Percentiles rank a stretch among this genome's conserved stretches.
Evolutionary conservation across 257 asterid species (phyloP).

Genomic region (Marsdenia floribunda): DNA sequence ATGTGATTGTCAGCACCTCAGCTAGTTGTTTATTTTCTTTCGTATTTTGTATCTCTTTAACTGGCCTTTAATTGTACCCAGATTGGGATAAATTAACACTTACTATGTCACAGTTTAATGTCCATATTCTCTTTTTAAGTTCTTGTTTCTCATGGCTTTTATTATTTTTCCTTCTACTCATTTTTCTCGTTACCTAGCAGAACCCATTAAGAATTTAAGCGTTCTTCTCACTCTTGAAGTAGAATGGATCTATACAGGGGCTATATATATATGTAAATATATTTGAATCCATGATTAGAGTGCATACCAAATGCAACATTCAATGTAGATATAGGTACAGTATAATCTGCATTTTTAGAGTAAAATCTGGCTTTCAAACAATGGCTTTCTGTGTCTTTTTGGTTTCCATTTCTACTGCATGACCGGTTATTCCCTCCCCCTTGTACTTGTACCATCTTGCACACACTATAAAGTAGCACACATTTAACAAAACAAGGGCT

Average conservation of each 20-base stretch:
- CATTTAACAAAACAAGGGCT: slow-evolving; percentile 38
- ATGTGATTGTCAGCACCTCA: slow-evolving; percentile 14
- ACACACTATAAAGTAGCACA: slow-evolving; percentile 45
- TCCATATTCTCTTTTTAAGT: slow-evolving; percentile 7
- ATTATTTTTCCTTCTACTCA: background rate
- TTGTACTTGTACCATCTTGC: slow-evolving; percentile 72
- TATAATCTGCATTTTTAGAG: background rate
- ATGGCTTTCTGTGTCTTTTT: slow-evolving; percentile 29
- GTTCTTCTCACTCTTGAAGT: too few species aligned
- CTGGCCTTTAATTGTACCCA: slow-evolving; percentile 8
- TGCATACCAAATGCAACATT: background rate
- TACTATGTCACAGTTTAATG: slow-evolving; percentile 14
- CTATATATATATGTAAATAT: too few species aligned
- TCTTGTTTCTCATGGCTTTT: slow-evolving; percentile 7
- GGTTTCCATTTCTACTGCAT: slow-evolving; percentile 35
- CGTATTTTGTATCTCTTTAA: slow-evolving; percentile 6
- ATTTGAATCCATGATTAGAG: too few species aligned
- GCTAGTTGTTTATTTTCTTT: slow-evolving; percentile 7
- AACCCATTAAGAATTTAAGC: too few species aligned
- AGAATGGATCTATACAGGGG: too few species aligned
- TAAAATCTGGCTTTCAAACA: slow-evolving; percentile 19
- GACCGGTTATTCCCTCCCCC: slow-evolving; percentile 31
- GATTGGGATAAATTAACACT: slow-evolving; percentile 7
- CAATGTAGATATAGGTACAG: background rate
- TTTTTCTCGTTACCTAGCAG: background rate